These are phyloP conservation scores for Alternaria sp. DNA, from an alignment of 2,329 filamentous ascomycete genomes.

Conservation along the genomic window DNA sequence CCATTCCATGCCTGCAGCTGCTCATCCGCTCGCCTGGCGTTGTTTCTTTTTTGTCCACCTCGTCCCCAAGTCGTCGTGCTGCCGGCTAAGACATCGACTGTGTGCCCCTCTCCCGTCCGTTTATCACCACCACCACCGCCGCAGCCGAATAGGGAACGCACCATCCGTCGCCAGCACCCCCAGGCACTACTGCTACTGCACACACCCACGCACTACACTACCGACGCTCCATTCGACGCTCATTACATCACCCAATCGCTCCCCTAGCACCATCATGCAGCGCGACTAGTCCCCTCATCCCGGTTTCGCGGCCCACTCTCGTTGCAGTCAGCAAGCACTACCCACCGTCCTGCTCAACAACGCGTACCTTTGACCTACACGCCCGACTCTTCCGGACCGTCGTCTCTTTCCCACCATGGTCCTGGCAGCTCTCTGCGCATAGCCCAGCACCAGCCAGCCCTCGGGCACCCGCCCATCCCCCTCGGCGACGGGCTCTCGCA, in stretches of 20 bases:
- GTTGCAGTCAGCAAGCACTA: constrained; percentile 19
- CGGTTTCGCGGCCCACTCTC: constrained; percentile 13
- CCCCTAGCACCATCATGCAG: constrained; percentile 36
- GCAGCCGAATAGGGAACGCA: neutral
- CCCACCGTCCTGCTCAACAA: constrained; percentile 13
- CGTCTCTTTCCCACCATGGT: constrained; percentile 42
- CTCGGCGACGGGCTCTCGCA: constrained; percentile 21
- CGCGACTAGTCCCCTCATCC: constrained; percentile 23
- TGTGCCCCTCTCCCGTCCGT: constrained; percentile 22
- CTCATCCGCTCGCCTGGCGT: constrained; percentile 1
- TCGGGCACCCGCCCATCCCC: constrained; percentile 34
- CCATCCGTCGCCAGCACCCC: neutral
- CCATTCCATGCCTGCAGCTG: constrained; percentile 13
- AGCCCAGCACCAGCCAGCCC: constrained; percentile 42
- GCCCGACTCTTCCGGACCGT: constrained; percentile 12
- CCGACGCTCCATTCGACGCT: constrained; percentile 13
- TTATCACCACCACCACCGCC: constrained; percentile 12
- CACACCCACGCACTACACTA: neutral
- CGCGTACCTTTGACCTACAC: constrained; percentile 13
- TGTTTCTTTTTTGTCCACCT: neutral
- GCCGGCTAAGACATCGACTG: constrained; percentile 16
- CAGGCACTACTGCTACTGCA: neutral
- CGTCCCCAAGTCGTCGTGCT: constrained; percentile 11
- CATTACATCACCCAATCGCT: constrained; percentile 40
- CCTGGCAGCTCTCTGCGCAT: constrained; percentile 38